phyloP scores from a whole-genome alignment of 169 alveolate genomes.

The Eimeria acervulina region DNA sequence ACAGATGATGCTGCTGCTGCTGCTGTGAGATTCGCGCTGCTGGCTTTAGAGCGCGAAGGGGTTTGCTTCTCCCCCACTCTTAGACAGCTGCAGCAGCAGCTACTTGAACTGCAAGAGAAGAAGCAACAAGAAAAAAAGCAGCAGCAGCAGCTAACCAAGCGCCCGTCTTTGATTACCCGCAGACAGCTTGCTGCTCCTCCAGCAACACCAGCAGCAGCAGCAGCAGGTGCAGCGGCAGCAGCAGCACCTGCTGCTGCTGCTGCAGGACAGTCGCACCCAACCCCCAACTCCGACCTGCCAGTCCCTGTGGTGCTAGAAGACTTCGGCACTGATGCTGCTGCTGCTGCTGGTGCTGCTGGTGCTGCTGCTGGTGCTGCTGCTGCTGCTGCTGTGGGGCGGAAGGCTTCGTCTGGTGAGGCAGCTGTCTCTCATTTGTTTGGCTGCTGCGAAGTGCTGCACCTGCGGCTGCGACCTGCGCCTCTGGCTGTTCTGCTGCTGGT shows the following conservation, averaged over 20 bases:
- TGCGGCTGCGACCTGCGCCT: slow-evolving; percentile 15
- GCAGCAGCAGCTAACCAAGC: neutral
- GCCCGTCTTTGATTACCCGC: neutral
- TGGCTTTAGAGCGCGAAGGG: neutral
- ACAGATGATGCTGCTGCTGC: neutral
- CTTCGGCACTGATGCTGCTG: neutral
- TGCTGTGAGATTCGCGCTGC: neutral
- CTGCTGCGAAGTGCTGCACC: slow-evolving; percentile 7
- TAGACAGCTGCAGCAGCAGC: slow-evolving; percentile 12
- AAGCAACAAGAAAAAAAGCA: neutral
- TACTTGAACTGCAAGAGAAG: neutral
- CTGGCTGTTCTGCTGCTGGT: neutral
- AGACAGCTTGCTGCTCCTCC: too few species aligned
- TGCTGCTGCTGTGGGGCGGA: neutral
- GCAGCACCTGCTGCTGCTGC: slow-evolving; percentile 1
- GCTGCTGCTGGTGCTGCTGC: neutral
- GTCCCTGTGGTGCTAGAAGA: neutral
- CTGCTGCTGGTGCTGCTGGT: neutral
- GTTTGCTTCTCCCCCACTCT: neutral
- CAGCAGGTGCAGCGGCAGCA: neutral
- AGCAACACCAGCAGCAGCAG: too few species aligned
- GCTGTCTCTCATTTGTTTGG: slow-evolving; percentile 22
- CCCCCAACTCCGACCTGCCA: neutral
- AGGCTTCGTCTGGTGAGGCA: neutral
- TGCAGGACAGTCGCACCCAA: neutral